These are phyloP conservation scores for Pulveroboletus sp. DNA, from an alignment of 768 basidiomycete genomes.

Conservation along the genomic window DNA sequence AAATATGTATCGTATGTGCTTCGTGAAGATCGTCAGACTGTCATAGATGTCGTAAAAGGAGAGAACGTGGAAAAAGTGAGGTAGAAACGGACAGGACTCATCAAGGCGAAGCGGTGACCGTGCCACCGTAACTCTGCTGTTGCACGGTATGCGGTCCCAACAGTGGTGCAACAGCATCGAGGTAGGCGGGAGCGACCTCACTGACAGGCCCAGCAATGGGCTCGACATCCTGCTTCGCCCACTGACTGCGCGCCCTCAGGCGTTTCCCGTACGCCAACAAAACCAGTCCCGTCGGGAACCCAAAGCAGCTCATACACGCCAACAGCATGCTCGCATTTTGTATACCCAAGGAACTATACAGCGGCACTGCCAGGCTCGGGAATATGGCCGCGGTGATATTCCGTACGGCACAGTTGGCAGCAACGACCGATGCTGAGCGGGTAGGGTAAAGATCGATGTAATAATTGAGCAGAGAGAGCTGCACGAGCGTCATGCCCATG, in stretches of 20 bases:
- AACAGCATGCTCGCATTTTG: conserved; percentile 14
- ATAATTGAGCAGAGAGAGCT: conserved; percentile 26
- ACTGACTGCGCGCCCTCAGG: conserved; percentile 20
- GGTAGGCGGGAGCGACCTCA: not conserved
- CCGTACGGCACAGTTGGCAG: conserved; percentile 24
- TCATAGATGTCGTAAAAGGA: not conserved
- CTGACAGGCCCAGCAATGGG: not conserved
- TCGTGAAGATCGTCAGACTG: no score
- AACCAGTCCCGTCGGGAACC: conserved; percentile 18
- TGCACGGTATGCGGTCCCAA: conserved; percentile 7
- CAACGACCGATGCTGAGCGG: conserved; percentile 28
- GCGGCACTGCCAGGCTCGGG: conserved; percentile 23
- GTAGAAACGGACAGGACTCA: not conserved
- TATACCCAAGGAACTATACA: conserved; percentile 20
- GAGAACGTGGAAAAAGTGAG: not conserved
- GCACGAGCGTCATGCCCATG: conserved; percentile 27
- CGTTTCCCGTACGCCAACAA: conserved; percentile 20
- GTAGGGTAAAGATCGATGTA: conserved; percentile 30
- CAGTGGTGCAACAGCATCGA: conserved; percentile 10
- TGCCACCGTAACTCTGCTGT: conserved; percentile 16
- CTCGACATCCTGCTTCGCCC: conserved; percentile 21
- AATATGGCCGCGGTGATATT: conserved; percentile 19
- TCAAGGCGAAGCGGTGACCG: conserved; percentile 3
- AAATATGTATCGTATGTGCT: no score
- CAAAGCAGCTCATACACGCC: conserved; percentile 22